Evolutionary conservation across 1,284 basidiomycete species (phyloP), one percentile per base, ranked within the genome.

Genomic region (Schizophyllum commune): DNA sequence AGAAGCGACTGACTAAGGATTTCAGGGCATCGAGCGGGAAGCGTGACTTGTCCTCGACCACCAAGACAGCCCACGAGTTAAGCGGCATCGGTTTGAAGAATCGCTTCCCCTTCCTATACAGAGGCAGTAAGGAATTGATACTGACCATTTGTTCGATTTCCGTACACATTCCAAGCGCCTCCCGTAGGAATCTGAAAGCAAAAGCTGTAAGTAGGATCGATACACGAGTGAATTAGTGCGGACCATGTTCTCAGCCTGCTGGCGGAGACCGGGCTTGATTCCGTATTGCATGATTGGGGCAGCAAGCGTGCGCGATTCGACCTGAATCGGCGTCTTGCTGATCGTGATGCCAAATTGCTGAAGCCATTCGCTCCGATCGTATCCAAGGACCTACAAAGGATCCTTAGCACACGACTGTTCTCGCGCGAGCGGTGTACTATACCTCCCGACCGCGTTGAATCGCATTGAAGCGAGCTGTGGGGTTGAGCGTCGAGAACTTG

Each of bases 351-450:
- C 86, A 62, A 89, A 90, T 68, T 84, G 77, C 58, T 80, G 77
- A 27, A 91, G 80, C 65, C 89, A 91, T 71, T 89, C 83, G 0
- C 88, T 90, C 71, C 87, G 81, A 0, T 85, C 84, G 65, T 89
- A 90, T 33, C 79, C 75, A 56, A 91, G 75, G 32, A 86, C 81
- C 86, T 88, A 59, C 4, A 17, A 9, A 2, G 13, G 2, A 47
- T 17, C 17, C 9, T 47, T 13, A 11, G 17, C 13, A 13, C 8
- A 17, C 39, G 39, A 13, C 17, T 47, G 13, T 2, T 27, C 27
- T 27, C 5, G 27, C 27, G 27, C 13, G 17, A 2, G 39, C 3
- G 17, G 17, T 3, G 17, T 11, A 11, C 39, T 17, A 3, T 13
- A 47, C 39, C 17, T 47, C 13, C 9, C 9, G 17, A 2, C 13